Percentiles rank a stretch among this genome's conserved stretches.
phyloP scores from a whole-genome alignment of 352 stramenopile species.

The Phytopythium mirpurense region DNA sequence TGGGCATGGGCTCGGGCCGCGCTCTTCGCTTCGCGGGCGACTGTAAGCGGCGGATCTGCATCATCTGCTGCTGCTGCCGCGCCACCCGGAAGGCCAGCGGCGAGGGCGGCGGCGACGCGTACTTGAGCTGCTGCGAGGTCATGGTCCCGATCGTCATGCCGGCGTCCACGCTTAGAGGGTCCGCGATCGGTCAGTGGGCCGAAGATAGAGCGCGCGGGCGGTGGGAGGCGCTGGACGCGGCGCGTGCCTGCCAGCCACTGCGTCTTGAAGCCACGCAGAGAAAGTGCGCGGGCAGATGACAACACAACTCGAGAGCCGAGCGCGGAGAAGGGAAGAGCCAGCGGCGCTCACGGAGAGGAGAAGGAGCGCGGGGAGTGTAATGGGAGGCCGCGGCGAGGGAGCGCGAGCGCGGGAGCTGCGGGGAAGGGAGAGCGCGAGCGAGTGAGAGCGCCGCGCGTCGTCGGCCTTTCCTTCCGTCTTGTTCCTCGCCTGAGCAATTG shows the following conservation, averaged over 20 bases:
- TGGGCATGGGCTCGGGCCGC: conserved; percentile 37
- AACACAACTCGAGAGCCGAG: not conserved
- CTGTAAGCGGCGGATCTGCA: conserved; percentile 44
- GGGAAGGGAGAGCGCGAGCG: not conserved
- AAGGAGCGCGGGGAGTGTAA: not conserved
- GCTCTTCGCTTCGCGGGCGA: conserved; percentile 11
- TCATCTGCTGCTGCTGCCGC: conserved; percentile 28
- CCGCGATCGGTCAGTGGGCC: too few species aligned
- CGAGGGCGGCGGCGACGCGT: conserved; percentile 16
- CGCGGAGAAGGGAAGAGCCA: not conserved
- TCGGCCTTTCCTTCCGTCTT: not conserved
- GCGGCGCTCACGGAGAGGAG: not conserved
- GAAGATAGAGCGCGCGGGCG: not conserved
- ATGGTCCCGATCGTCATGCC: conserved; percentile 16
- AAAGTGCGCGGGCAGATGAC: not conserved
- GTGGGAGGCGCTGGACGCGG: not conserved
- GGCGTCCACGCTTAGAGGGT: not conserved
- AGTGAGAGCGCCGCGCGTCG: too few species aligned
- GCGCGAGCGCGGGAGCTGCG: not conserved
- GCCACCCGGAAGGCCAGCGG: conserved; percentile 18
- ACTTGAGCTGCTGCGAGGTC: conserved; percentile 20
- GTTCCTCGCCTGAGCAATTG: not conserved
- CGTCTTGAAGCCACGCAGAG: not conserved
- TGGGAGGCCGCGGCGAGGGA: not conserved
- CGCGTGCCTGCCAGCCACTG: conserved; percentile 1